phyloP scores from a whole-genome alignment of 164 flowering plant species.

The Stephania japonica region DNA sequence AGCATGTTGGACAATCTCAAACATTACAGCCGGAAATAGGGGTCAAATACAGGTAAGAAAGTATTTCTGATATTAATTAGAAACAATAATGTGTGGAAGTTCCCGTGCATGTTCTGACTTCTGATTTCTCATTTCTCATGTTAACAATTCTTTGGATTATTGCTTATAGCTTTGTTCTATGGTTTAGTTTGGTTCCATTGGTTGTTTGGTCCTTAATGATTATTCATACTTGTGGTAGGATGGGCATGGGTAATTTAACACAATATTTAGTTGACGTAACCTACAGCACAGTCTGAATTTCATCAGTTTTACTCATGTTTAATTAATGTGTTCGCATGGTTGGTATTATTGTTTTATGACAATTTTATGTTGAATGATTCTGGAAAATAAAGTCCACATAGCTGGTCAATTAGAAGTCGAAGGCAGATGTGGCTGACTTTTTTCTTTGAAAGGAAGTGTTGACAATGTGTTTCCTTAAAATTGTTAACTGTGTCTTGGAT shows the following conservation, averaged over 20 bases:
- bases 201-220: neutral
- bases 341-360: neutral
- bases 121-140: neutral
- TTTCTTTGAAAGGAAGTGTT: too few species aligned
- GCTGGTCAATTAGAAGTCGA: neutral
- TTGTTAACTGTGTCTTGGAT: neutral
- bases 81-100: neutral
- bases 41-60: slow-evolving; percentile 57
- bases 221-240: neutral
- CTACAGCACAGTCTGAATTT: neutral
- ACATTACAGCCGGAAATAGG: slow-evolving; percentile 67
- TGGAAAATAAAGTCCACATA: neutral
- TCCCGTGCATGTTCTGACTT: neutral
- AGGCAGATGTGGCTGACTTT: too few species aligned
- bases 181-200: neutral
- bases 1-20: slow-evolving; percentile 74
- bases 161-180: neutral
- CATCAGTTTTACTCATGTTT: neutral
- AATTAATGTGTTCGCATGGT: neutral
- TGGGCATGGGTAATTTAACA: neutral
- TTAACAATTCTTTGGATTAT: neutral
- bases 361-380: neutral
- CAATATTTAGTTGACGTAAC: neutral
- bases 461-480: too few species aligned
- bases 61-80: neutral